A percentile compares a stretch with the other conserved stretches of the same genome.
phyloP scores from a whole-genome alignment of 208 protist genomes.

The Trypanosoma boissoni region DNA sequence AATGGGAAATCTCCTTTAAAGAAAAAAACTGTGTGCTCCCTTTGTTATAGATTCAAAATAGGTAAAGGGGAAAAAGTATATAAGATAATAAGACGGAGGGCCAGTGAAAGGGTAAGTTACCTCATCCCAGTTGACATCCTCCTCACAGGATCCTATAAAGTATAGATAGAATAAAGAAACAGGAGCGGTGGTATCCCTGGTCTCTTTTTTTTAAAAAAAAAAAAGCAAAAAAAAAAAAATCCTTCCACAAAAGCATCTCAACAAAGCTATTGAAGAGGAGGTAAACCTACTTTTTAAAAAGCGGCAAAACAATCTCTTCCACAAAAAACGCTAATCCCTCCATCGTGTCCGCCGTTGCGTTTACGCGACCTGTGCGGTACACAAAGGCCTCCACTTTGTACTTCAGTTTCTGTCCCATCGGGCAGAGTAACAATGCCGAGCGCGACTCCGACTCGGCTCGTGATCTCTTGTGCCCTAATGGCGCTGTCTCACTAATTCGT shows the following conservation, averaged over 20 bases:
- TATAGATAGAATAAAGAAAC: no score
- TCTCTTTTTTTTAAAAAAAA: background rate
- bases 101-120: no score
- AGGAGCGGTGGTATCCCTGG: background rate
- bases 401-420: slow-evolving; percentile 17
- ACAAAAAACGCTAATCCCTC: slow-evolving; percentile 22
- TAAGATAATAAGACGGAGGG: no score
- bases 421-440: background rate
- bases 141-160: no score
- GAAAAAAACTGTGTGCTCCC: no score
- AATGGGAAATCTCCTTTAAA: no score
- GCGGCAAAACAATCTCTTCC: slow-evolving; percentile 20
- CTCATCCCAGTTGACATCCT: no score
- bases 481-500: background rate
- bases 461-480: no score
- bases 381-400: slow-evolving; percentile 21
- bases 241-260: no score
- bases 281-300: slow-evolving; percentile 2
- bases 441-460: background rate
- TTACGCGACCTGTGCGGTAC: slow-evolving; percentile 12
- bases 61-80: no score
- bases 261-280: no score
- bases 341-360: slow-evolving; percentile 14
- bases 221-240: background rate
- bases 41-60: no score